phyloP scores from a whole-genome alignment of 2,329 filamentous ascomycete species.

The Clarireedia monteithiana region DNA sequence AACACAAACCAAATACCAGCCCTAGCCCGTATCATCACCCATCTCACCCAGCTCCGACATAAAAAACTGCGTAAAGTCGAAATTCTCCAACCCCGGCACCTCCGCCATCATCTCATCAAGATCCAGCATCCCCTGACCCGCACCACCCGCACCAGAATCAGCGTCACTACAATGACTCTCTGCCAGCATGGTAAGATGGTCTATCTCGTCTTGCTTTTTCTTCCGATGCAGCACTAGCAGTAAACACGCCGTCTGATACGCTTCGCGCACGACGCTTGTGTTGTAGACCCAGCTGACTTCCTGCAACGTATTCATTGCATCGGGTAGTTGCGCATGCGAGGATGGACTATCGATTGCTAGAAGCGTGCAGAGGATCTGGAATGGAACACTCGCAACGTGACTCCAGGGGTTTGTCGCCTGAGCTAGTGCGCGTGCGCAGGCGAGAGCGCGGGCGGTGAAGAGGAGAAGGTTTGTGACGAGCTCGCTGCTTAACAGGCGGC shows the following conservation, averaged over 20 bases:
- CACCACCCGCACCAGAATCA: too few relatives aligned
- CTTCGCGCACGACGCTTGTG: conserved; percentile 3
- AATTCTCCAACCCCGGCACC: too few relatives aligned
- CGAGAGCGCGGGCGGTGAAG: background rate
- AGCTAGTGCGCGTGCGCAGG: background rate
- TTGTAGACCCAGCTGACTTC: conserved; percentile 3
- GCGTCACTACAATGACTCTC: too few relatives aligned
- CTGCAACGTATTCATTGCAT: conserved; percentile 9
- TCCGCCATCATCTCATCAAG: too few relatives aligned
- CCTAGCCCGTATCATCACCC: too few relatives aligned
- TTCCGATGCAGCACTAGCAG: conserved; percentile 2
- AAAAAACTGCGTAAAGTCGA: too few relatives aligned
- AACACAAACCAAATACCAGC: too few relatives aligned
- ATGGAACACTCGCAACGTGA: conserved; percentile 12
- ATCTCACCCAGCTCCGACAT: too few relatives aligned
- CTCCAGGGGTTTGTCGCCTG: conserved; percentile 4
- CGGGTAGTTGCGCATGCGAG: conserved; percentile 2
- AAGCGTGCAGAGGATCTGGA: conserved; percentile 11
- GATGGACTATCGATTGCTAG: conserved; percentile 10
- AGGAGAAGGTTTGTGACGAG: background rate
- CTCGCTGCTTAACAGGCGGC: background rate
- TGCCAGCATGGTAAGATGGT: too few relatives aligned
- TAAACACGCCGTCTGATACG: conserved; percentile 6
- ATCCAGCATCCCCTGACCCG: too few relatives aligned
- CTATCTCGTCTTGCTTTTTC: background rate